Conservation (phyloP, 2,329 filamentous ascomycete species). For the Stagonosporopsis cucurbitacearum region DNA sequence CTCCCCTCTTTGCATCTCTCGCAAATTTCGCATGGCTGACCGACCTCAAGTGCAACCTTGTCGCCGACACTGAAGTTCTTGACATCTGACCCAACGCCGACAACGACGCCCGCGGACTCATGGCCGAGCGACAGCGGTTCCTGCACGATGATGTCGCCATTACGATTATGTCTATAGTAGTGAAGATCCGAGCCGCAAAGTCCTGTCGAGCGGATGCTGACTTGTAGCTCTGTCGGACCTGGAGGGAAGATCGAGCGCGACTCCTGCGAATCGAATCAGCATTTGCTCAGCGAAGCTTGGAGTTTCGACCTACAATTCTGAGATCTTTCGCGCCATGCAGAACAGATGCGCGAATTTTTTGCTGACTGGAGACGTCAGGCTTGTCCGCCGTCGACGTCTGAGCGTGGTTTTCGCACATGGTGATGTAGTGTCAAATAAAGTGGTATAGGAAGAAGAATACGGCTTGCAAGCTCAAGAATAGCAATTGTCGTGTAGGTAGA, state of each 20-base stretch:
- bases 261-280: slow-evolving; percentile 55
- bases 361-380: slow-evolving; percentile 35
- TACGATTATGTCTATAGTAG: slow-evolving; percentile 87
- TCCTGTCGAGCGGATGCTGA: slow-evolving; percentile 69
- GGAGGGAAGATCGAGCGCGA: slow-evolving; percentile 57
- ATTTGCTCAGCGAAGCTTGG: neutral
- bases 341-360: slow-evolving; percentile 58
- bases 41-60: slow-evolving; percentile 90
- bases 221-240: slow-evolving; percentile 63
- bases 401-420: slow-evolving; percentile 8
- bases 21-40: slow-evolving; percentile 76
- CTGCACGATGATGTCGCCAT: slow-evolving; percentile 83
- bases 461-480: neutral
- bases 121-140: slow-evolving; percentile 82
- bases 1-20: slow-evolving; percentile 61
- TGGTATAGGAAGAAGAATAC: neutral
- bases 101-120: slow-evolving; percentile 79
- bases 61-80: slow-evolving; percentile 73
- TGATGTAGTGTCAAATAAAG: neutral
- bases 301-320: slow-evolving; percentile 56
- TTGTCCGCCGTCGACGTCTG: slow-evolving; percentile 28
- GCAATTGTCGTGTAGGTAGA: neutral
- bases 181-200: slow-evolving; percentile 77
- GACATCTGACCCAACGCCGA: slow-evolving; percentile 71
- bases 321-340: slow-evolving; percentile 68